Evolutionary conservation across 2,329 filamentous ascomycete genomes (phyloP).

Genomic region (Ustulina deusta): DNA sequence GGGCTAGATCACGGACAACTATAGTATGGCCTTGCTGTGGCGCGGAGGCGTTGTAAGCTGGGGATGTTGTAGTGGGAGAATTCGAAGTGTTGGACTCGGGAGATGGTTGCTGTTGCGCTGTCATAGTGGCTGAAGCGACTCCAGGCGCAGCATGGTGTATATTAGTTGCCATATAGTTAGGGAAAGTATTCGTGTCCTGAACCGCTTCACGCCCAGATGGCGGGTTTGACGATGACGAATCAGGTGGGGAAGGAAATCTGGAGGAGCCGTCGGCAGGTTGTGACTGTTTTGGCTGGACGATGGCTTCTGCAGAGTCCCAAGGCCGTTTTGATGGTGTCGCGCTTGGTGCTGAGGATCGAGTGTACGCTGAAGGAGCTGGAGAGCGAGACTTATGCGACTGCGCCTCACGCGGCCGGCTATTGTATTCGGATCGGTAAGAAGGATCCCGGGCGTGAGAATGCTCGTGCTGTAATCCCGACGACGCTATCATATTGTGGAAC

Average conservation of each 20-base stretch:
- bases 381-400: slow-evolving; percentile 45
- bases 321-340: slow-evolving; percentile 49
- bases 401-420: slow-evolving; percentile 50
- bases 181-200: slow-evolving; percentile 56
- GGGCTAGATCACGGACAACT: slow-evolving; percentile 86
- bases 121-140: slow-evolving; percentile 43
- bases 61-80: slow-evolving; percentile 44
- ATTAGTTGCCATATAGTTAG: slow-evolving; percentile 63
- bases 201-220: slow-evolving; percentile 53
- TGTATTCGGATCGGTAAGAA: slow-evolving; percentile 55
- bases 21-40: slow-evolving; percentile 67
- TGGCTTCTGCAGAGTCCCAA: slow-evolving; percentile 47
- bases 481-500: slow-evolving; percentile 77
- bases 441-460: slow-evolving; percentile 62
- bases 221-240: slow-evolving; percentile 63
- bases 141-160: slow-evolving; percentile 47
- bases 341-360: slow-evolving; percentile 42
- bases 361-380: slow-evolving; percentile 41
- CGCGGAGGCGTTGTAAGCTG: slow-evolving; percentile 53
- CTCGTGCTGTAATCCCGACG: slow-evolving; percentile 59
- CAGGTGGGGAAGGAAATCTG: slow-evolving; percentile 66
- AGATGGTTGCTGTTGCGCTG: slow-evolving; percentile 49
- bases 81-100: slow-evolving; percentile 47
- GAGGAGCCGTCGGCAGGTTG: slow-evolving; percentile 57
- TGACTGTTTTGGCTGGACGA: slow-evolving; percentile 41